These are phyloP conservation scores for Fusarium odoratissimum DNA, from an alignment of 2,329 filamentous ascomycete genomes.

Conservation along the genomic window DNA sequence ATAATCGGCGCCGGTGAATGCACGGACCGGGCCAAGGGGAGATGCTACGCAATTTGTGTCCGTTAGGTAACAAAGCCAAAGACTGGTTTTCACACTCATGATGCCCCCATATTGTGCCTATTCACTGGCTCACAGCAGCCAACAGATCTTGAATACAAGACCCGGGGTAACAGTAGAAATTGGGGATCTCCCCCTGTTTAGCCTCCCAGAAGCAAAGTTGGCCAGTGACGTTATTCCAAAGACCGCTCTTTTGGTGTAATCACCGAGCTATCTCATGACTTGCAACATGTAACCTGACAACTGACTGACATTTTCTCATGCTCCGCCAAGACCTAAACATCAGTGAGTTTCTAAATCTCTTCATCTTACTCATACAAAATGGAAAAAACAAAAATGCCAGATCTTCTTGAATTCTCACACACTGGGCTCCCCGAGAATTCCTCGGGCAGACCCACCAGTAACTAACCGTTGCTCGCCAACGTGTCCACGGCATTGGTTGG, in stretches of 20 bases:
- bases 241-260: constrained; percentile 5
- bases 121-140: constrained; percentile 11
- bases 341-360: constrained; percentile 26
- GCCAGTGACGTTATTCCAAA: constrained; percentile 30
- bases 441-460: constrained; percentile 43
- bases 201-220: constrained; percentile 25
- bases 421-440: constrained; percentile 37
- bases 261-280: not conserved
- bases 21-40: constrained; percentile 47
- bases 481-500: constrained; percentile 41
- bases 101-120: not conserved
- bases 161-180: constrained; percentile 25
- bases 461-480: constrained; percentile 41
- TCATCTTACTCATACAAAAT: constrained; percentile 12
- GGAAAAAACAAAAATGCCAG: constrained; percentile 30
- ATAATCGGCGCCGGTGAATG: constrained; percentile 45
- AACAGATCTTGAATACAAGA: constrained; percentile 14
- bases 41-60: constrained; percentile 17
- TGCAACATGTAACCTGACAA: constrained; percentile 20
- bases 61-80: constrained; percentile 23
- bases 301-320: constrained; percentile 15
- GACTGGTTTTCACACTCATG: not conserved
- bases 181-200: constrained; percentile 29
- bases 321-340: not conserved
- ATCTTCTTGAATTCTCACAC: constrained; percentile 15